Evolutionary conservation across 345 rosid genomes (phyloP).

Genomic region (Rhodomyrtus tomentosa): DNA sequence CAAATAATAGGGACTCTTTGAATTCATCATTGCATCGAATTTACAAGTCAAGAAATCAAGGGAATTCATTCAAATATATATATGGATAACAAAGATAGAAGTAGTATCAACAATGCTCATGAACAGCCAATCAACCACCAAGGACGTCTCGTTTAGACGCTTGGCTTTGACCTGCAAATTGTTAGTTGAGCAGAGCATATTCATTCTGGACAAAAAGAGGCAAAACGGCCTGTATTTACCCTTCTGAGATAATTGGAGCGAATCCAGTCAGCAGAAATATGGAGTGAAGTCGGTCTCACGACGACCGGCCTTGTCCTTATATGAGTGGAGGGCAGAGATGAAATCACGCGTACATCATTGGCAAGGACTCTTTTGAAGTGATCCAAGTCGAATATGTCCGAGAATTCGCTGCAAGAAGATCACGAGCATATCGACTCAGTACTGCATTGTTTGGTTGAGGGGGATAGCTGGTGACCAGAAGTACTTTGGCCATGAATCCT

Average conservation of each 20-base stretch:
- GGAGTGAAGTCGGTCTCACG: constrained; percentile 62
- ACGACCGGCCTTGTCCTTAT: constrained; percentile 76
- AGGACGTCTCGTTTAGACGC: neutral
- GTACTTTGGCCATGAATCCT: neutral
- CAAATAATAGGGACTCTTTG: neutral
- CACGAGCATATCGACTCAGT: neutral
- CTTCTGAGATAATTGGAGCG: constrained; percentile 74
- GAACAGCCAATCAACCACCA: neutral
- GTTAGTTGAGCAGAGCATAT: neutral
- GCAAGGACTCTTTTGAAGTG: constrained; percentile 75
- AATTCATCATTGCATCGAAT: neutral
- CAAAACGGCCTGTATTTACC: constrained; percentile 20
- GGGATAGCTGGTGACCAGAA: neutral
- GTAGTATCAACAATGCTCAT: neutral
- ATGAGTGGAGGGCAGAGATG: constrained; percentile 70
- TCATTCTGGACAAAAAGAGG: neutral
- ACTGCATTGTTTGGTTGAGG: neutral
- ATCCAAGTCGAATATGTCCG: constrained; percentile 88
- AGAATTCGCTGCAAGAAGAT: constrained; percentile 65
- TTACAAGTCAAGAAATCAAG: neutral
- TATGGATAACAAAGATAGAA: neutral
- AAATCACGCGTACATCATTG: constrained; percentile 69
- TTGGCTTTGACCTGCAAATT: neutral
- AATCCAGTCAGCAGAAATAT: constrained; percentile 89
- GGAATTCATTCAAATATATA: neutral